Evolutionary conservation across 495 filamentous ascomycete genomes (phyloP).

Genomic region (Rostrohypoxylon terebratum): DNA sequence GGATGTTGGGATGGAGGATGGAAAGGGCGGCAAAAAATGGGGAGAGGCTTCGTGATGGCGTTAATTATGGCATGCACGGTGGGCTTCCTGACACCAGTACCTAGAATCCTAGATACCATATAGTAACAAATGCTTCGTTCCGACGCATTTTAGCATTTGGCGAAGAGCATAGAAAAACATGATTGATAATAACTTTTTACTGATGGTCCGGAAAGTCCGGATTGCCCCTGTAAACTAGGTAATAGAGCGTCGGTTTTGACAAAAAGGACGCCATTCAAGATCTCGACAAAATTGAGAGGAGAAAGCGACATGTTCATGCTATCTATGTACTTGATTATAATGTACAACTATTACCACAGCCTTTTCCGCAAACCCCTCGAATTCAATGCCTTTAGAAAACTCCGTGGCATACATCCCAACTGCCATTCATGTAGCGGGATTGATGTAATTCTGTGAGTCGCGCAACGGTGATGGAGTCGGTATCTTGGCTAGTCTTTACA

Average conservation of each 20-base stretch:
- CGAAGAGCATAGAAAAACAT: not conserved
- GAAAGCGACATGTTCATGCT: not conserved
- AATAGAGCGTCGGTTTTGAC: too few species aligned
- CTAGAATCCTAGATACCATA: not conserved
- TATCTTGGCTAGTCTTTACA: constrained; percentile 44
- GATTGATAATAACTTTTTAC: not conserved
- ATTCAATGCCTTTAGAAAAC: not conserved
- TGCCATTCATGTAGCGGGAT: constrained; percentile 27
- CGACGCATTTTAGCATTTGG: not conserved
- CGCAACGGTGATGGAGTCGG: constrained; percentile 38
- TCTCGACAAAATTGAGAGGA: not conserved
- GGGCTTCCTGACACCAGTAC: not conserved
- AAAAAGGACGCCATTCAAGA: not conserved
- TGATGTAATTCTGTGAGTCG: constrained; percentile 43
- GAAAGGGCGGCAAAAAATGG: not conserved
- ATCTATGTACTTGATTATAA: not conserved
- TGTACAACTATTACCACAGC: not conserved
- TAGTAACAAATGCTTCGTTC: not conserved
- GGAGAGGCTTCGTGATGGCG: not conserved
- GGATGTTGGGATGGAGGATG: not conserved
- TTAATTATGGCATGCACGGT: not conserved
- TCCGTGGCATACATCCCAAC: constrained; percentile 40
- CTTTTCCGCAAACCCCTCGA: not conserved
- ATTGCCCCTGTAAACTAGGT: too few species aligned
- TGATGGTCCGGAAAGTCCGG: too few species aligned